These are phyloP conservation scores for Ceratobasidium sp. DNA, from an alignment of 1,284 basidiomycete genomes.

Conservation along the genomic window DNA sequence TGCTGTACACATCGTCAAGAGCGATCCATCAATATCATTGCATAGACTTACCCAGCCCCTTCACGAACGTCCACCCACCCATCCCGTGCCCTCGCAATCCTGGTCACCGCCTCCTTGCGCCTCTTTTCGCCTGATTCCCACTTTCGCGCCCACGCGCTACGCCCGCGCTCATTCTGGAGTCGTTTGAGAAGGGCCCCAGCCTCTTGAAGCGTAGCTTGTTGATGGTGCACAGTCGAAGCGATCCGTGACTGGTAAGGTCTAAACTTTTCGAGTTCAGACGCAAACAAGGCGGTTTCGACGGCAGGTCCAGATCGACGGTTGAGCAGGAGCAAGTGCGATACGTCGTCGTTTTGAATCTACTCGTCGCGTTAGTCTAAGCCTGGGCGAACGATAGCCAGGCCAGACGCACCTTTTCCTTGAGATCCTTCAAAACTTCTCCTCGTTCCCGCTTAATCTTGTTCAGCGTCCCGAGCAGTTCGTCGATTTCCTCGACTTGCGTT, in stretches of 20 bases:
- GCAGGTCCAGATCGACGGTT: constrained; percentile 81
- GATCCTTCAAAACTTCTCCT: constrained; percentile 84
- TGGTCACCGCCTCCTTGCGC: constrained; percentile 73
- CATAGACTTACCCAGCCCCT: constrained; percentile 72
- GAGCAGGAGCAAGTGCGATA: constrained; percentile 91
- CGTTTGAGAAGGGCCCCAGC: constrained; percentile 72
- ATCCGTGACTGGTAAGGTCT: constrained; percentile 87
- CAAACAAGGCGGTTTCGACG: constrained; percentile 88
- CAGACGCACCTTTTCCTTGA: constrained; percentile 83
- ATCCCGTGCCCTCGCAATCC: constrained; percentile 78
- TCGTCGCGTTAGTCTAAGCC: constrained; percentile 9
- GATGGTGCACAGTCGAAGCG: constrained; percentile 75
- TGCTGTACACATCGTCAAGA: constrained; percentile 55
- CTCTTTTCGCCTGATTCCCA: constrained; percentile 81
- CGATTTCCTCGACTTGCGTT: constrained; percentile 74
- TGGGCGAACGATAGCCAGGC: not conserved
- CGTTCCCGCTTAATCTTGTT: constrained; percentile 87
- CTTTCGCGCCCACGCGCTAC: constrained; percentile 71
- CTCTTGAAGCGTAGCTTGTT: constrained; percentile 74
- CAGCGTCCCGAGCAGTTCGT: constrained; percentile 75
- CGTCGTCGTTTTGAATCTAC: constrained; percentile 94
- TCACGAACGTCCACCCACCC: constrained; percentile 86
- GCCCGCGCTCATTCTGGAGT: constrained; percentile 73
- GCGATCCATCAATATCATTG: constrained; percentile 18
- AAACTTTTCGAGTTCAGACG: constrained; percentile 95